A percentile compares a stretch with the other conserved stretches of the same genome.
phyloP scores from a whole-genome alignment of 2,329 filamentous ascomycete genomes.

The Colletotrichum tamarilloi region DNA sequence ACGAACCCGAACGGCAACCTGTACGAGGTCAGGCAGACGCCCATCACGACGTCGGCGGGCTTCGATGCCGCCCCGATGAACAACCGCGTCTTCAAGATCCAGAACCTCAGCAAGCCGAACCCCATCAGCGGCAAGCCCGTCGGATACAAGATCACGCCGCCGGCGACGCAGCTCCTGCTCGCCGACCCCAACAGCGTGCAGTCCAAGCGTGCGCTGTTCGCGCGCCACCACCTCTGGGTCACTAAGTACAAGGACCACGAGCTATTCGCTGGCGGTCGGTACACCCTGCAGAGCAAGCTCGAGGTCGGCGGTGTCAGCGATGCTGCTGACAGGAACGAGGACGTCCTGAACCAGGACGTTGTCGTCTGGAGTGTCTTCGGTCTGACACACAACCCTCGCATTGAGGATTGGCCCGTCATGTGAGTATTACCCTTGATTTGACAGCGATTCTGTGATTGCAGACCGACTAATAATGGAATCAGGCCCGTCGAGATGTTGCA shows the following conservation, averaged over 20 bases:
- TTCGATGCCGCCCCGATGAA: conserved; percentile 55
- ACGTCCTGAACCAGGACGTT: conserved; percentile 58
- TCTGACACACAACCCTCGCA: conserved; percentile 66
- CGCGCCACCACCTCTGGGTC: conserved; percentile 43
- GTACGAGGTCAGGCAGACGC: conserved; percentile 55
- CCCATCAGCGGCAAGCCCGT: conserved; percentile 48
- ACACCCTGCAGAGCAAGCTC: conserved; percentile 48
- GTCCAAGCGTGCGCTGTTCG: conserved; percentile 42
- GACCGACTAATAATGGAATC: not conserved
- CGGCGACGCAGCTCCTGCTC: conserved; percentile 48
- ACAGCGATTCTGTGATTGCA: not conserved
- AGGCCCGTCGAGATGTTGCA: conserved; percentile 66
- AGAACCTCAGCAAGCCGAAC: conserved; percentile 41
- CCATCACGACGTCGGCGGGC: conserved; percentile 52
- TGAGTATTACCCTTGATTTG: conserved; percentile 45
- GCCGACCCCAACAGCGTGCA: conserved; percentile 36
- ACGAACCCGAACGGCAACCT: conserved; percentile 62
- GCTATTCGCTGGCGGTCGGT: conserved; percentile 44
- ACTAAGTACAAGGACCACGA: conserved; percentile 43
- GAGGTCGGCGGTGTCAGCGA: conserved; percentile 38
- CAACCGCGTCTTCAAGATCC: conserved; percentile 44
- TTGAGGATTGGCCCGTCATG: conserved; percentile 71
- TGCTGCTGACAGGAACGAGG: conserved; percentile 53
- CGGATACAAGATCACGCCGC: conserved; percentile 49
- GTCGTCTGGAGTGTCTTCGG: conserved; percentile 60